phyloP scores from a whole-genome alignment of 1,139 yeast genomes.

The Hyphopichia fennica region DNA sequence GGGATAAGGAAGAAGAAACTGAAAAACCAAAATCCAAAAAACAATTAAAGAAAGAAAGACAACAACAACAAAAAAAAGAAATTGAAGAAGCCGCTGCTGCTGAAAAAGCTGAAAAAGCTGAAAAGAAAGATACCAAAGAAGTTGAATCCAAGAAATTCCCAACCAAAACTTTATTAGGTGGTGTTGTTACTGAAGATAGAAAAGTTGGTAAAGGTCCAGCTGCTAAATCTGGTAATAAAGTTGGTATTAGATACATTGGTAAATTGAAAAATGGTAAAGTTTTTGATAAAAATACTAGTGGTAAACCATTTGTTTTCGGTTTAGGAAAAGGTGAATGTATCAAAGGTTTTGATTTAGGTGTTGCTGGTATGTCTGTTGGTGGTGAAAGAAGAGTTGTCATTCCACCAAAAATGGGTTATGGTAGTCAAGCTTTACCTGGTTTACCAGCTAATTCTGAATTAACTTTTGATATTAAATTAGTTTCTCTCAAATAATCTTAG shows the following conservation, averaged over 20 bases:
- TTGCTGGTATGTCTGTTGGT: constrained; percentile 97
- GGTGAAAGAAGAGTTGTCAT: constrained; percentile 98
- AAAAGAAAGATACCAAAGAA: constrained; percentile 21
- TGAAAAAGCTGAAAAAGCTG: constrained; percentile 25
- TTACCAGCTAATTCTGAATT: constrained; percentile 96
- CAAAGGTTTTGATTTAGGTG: constrained; percentile 98
- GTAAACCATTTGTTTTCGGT: constrained; percentile 89
- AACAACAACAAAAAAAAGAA: constrained; percentile 9
- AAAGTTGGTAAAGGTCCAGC: constrained; percentile 82
- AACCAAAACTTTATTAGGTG: constrained; percentile 85
- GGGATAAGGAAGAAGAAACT: constrained; percentile 26
- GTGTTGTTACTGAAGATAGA: constrained; percentile 91
- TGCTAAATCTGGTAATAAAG: constrained; percentile 87
- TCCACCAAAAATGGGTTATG: constrained; percentile 96
- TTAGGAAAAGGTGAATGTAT: constrained; percentile 98
- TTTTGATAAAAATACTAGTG: constrained; percentile 95
- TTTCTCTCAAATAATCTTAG: constrained; percentile 68
- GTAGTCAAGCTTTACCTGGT: constrained; percentile 91
- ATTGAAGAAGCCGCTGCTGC: constrained; percentile 11
- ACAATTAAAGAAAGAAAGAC: constrained; percentile 18
- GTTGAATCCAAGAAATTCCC: constrained; percentile 44
- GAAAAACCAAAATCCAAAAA: constrained; percentile 14
- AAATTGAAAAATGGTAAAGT: constrained; percentile 94
- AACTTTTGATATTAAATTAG: constrained; percentile 93
- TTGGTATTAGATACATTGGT: constrained; percentile 97